A percentile compares a stretch with the other conserved stretches of the same genome.
Conservation (phyloP, 2,329 filamentous ascomycete genomes). For the Clarireedia homoeocarpa region DNA sequence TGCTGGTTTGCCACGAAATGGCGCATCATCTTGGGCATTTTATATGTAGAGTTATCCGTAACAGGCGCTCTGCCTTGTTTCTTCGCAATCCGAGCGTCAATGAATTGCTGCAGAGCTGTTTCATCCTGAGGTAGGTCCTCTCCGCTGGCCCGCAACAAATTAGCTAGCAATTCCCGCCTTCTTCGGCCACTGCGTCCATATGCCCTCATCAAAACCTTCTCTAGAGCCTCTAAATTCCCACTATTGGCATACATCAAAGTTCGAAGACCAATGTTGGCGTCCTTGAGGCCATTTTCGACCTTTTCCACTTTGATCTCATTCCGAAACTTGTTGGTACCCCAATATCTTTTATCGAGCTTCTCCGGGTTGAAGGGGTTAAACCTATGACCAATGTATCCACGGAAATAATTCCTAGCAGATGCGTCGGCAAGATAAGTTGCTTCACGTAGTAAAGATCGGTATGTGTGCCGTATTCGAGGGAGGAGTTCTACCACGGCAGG, state of each 20-base stretch:
- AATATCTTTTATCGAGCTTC: neutral
- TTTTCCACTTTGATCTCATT: neutral
- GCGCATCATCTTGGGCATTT: neutral
- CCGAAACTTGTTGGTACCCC: constrained; percentile 5
- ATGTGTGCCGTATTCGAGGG: constrained; percentile 34
- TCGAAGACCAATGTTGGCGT: constrained; percentile 38
- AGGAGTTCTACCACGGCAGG: neutral
- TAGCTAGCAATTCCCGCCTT: constrained; percentile 39
- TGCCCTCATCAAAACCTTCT: constrained; percentile 38
- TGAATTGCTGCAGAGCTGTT: constrained; percentile 32
- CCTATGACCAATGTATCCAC: constrained; percentile 35
- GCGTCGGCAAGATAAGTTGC: constrained; percentile 48
- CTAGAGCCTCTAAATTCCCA: constrained; percentile 41
- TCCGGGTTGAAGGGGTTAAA: constrained; percentile 33
- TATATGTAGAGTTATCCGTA: neutral
- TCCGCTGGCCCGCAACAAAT: constrained; percentile 30
- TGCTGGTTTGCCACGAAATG: constrained; percentile 16
- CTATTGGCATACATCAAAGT: constrained; percentile 45
- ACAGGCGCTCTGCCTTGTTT: neutral
- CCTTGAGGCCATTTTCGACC: constrained; percentile 24
- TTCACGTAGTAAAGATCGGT: constrained; percentile 53
- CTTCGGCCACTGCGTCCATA: constrained; percentile 47
- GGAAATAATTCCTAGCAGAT: constrained; percentile 39
- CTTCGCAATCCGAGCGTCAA: constrained; percentile 7
- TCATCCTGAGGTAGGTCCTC: constrained; percentile 34